A percentile compares a stretch with the other conserved stretches of the same genome.
phyloP scores from a whole-genome alignment of 495 filamentous ascomycete species.

The Choiromyces venosus region DNA sequence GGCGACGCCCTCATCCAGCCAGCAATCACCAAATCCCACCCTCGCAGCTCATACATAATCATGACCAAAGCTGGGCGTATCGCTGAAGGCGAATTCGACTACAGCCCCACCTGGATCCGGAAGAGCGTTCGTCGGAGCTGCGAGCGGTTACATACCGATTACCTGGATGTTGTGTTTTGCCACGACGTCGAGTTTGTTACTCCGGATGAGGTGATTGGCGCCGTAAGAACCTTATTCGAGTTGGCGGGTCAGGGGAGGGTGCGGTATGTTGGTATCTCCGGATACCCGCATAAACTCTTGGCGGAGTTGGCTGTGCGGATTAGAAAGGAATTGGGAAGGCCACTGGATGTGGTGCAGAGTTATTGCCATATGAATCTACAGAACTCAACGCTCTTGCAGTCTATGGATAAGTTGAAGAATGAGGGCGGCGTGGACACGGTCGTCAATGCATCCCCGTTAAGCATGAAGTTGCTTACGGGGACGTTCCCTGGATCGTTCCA shows the following conservation, averaged over 20 bases:
- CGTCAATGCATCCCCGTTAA: conserved; percentile 77
- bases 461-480: conserved; percentile 80
- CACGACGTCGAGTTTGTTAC: conserved; percentile 70
- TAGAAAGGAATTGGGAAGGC: conserved; percentile 70
- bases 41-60: conserved; percentile 56
- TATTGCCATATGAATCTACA: conserved; percentile 92
- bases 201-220: conserved; percentile 54
- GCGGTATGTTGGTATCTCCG: conserved; percentile 84
- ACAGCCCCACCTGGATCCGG: conserved; percentile 57
- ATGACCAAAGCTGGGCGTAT: conserved; percentile 66
- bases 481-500: conserved; percentile 78
- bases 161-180: conserved; percentile 69
- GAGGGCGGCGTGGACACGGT: conserved; percentile 76
- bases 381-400: conserved; percentile 60
- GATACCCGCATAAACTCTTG: conserved; percentile 73
- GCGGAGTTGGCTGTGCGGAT: conserved; percentile 68
- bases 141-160: conserved; percentile 54
- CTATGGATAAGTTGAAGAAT: conserved; percentile 55
- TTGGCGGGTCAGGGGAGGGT: conserved; percentile 59
- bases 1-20: conserved; percentile 66
- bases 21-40: conserved; percentile 42
- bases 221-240: conserved; percentile 57
- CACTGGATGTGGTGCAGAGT: conserved; percentile 80
- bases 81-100: conserved; percentile 57
- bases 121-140: conserved; percentile 57